Conservation (phyloP, 2,329 filamentous ascomycete species). For the Hirsutella thompsonii region DNA sequence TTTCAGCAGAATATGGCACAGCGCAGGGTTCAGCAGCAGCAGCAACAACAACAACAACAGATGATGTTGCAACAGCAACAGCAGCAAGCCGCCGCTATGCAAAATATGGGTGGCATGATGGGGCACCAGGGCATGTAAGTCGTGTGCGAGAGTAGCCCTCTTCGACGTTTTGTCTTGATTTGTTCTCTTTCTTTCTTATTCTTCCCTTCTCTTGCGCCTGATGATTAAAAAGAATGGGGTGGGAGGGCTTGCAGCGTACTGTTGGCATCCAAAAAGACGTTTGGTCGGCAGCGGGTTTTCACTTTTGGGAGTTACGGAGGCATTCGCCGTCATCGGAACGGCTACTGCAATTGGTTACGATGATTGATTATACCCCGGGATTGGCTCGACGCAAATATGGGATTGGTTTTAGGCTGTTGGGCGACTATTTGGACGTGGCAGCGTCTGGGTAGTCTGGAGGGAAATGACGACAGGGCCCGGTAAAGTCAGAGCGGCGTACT, state of each 20-base stretch:
- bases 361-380: constrained; percentile 2
- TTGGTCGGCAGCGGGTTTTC: neutral
- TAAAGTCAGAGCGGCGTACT: neutral
- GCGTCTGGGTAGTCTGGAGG: neutral
- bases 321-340: neutral
- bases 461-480: neutral
- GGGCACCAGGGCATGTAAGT: constrained; percentile 33
- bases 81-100: constrained; percentile 31
- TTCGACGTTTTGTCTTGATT: neutral
- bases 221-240: neutral
- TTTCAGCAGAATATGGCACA: constrained; percentile 19
- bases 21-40: constrained; percentile 20
- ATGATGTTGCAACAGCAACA: constrained; percentile 18
- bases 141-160: neutral
- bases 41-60: constrained; percentile 27
- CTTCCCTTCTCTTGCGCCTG: neutral
- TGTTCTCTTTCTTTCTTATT: neutral
- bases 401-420: neutral
- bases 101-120: constrained; percentile 43
- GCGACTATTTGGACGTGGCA: neutral
- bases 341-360: neutral
- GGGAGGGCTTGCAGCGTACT: neutral
- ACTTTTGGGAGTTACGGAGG: neutral
- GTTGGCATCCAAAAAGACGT: neutral
- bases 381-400: neutral